Conservation (phyloP, 768 basidiomycete species). For the Psilocybe cubensis region DNA sequence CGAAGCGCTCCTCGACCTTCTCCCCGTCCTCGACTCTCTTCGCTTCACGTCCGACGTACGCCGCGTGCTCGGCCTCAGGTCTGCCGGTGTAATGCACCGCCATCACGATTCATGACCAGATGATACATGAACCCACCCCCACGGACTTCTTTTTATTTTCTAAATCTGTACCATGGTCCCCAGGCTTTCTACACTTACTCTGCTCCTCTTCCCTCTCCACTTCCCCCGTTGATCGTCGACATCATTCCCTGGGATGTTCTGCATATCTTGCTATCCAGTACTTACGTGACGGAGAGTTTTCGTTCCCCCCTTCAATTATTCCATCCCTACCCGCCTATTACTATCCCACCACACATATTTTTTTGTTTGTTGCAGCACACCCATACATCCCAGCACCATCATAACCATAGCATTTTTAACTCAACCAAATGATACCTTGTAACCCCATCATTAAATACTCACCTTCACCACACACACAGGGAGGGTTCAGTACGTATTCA, state of each 20-base stretch:
- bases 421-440: neutral
- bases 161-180: neutral
- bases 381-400: neutral
- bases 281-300: neutral
- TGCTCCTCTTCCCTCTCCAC: neutral
- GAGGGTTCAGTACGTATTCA: too few species aligned
- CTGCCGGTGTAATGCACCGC: slow-evolving; percentile 37
- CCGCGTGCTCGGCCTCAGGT: slow-evolving; percentile 77
- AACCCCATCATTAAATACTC: neutral
- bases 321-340: neutral
- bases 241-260: neutral
- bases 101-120: slow-evolving; percentile 1
- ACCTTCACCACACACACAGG: too few species aligned
- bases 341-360: neutral
- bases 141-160: neutral
- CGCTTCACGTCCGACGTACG: slow-evolving; percentile 97
- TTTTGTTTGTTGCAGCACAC: neutral
- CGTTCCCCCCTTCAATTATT: too few species aligned
- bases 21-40: slow-evolving; percentile 94
- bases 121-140: neutral
- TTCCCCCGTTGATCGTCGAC: neutral
- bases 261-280: neutral
- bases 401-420: neutral
- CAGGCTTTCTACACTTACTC: neutral
- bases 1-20: slow-evolving; percentile 92